Conservation (phyloP, 139 green algal genomes). For the Chlorella sp. region DNA sequence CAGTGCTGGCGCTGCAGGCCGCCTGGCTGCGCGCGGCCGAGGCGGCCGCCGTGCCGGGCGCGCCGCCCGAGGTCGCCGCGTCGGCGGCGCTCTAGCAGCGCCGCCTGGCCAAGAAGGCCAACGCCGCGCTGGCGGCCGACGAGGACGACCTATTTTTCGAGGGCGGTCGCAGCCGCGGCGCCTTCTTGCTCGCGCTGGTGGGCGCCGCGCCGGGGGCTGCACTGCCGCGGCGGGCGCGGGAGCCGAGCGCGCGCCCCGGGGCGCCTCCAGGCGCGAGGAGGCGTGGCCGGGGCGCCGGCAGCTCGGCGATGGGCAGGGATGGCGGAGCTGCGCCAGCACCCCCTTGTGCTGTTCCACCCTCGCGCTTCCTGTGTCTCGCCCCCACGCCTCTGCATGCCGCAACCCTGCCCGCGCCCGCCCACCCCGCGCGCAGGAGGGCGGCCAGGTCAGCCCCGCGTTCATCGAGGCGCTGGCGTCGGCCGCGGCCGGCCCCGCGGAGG, state of each 20-base stretch:
- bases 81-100: conserved; percentile 6
- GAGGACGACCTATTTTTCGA: conserved; percentile 37
- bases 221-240: background rate
- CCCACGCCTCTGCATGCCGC: background rate
- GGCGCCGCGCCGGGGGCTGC: background rate
- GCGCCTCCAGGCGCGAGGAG: background rate
- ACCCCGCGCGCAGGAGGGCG: conserved; percentile 9
- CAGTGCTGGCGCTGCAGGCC: conserved; percentile 15
- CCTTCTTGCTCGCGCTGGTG: conserved; percentile 26
- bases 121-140: conserved; percentile 5
- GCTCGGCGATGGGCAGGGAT: background rate
- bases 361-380: too few relatives aligned
- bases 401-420: too few relatives aligned
- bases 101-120: conserved; percentile 5
- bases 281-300: background rate
- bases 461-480: conserved; percentile 3
- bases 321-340: too few relatives aligned
- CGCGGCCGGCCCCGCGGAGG: background rate
- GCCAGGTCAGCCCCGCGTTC: conserved; percentile 10
- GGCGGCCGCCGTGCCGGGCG: background rate
- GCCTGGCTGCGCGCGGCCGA: conserved; percentile 16
- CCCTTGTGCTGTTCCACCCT: too few relatives aligned
- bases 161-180: conserved; percentile 9
- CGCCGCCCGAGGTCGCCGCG: background rate
- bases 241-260: background rate